Evolutionary conservation across 148 eudicot genomes (phyloP).

Genomic region (Arbutus unedo): DNA sequence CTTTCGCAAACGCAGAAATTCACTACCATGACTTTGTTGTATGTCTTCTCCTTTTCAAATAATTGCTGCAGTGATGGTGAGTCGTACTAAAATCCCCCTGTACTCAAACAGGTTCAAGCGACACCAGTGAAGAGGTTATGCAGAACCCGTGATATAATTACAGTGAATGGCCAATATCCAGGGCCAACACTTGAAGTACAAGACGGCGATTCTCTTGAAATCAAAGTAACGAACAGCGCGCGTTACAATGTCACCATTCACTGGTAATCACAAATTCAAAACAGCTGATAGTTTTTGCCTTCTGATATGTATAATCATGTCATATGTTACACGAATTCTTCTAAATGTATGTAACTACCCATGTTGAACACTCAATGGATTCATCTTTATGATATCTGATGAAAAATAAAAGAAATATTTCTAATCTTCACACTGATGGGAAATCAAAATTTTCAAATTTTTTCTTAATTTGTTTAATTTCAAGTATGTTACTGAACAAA

Average conservation of each 20-base stretch:
- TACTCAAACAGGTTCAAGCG: slow-evolving; percentile 54
- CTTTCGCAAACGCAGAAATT: slow-evolving; percentile 49
- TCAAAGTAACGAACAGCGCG: slow-evolving; percentile 59
- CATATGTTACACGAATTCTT: background rate
- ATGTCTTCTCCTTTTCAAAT: slow-evolving; percentile 22
- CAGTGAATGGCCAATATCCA: slow-evolving; percentile 86
- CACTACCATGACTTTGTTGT: slow-evolving; percentile 68
- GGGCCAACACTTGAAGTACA: slow-evolving; percentile 72
- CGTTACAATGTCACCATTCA: slow-evolving; percentile 76
- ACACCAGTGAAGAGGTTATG: slow-evolving; percentile 69
- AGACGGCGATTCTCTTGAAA: slow-evolving; percentile 64
- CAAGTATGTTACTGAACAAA: background rate
- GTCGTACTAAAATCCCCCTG: background rate
- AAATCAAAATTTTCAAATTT: background rate
- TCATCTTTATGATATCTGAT: background rate
- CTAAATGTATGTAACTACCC: background rate
- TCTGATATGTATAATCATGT: background rate
- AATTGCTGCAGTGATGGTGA: background rate
- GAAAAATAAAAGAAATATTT: background rate
- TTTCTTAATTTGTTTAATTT: background rate
- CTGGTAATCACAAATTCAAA: slow-evolving; percentile 44
- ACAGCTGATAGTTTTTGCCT: background rate
- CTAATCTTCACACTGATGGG: background rate
- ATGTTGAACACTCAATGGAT: background rate
- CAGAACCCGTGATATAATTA: slow-evolving; percentile 52